Evolutionary conservation across 176 grass and related monocot species (phyloP).

Genomic region (Triticum monococcum): DNA sequence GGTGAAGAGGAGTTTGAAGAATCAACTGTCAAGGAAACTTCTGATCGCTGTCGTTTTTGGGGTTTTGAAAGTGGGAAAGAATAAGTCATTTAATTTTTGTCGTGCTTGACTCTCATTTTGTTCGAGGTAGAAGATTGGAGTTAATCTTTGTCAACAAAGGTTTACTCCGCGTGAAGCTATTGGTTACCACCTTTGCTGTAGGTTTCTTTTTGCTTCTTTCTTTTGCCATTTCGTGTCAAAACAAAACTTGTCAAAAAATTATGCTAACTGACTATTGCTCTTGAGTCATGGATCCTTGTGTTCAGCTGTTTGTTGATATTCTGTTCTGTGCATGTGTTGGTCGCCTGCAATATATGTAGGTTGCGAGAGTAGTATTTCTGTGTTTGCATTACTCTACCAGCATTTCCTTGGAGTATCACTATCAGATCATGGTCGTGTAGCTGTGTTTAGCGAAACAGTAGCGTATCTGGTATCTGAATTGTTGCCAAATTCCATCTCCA

Average conservation of each 20-base stretch:
- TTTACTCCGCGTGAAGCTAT: slow-evolving; percentile 40
- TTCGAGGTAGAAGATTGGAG: slow-evolving; percentile 48
- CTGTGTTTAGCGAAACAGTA: no score
- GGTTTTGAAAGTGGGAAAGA: slow-evolving; percentile 49
- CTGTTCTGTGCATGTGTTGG: neutral
- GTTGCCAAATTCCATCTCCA: no score
- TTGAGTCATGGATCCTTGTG: slow-evolving; percentile 22
- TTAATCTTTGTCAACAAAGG: slow-evolving; percentile 33
- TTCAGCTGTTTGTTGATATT: slow-evolving; percentile 21
- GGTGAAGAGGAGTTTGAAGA: slow-evolving; percentile 41
- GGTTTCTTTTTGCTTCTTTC: slow-evolving; percentile 39
- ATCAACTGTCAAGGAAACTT: slow-evolving; percentile 27
- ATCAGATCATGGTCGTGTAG: no score
- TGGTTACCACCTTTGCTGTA: slow-evolving; percentile 50
- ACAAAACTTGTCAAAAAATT: slow-evolving; percentile 21
- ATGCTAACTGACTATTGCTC: slow-evolving; percentile 42
- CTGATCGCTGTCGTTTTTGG: slow-evolving; percentile 10
- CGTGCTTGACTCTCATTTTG: slow-evolving; percentile 34
- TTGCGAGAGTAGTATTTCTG: neutral
- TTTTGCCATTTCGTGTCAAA: slow-evolving; percentile 50
- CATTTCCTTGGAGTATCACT: neutral
- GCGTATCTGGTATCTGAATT: no score
- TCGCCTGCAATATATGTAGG: neutral
- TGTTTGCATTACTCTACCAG: neutral
- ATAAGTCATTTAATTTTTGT: slow-evolving; percentile 60